Base-by-base conservation (phyloP, 768 basidiomycete species). In the Lentinula detonsa region DNA sequence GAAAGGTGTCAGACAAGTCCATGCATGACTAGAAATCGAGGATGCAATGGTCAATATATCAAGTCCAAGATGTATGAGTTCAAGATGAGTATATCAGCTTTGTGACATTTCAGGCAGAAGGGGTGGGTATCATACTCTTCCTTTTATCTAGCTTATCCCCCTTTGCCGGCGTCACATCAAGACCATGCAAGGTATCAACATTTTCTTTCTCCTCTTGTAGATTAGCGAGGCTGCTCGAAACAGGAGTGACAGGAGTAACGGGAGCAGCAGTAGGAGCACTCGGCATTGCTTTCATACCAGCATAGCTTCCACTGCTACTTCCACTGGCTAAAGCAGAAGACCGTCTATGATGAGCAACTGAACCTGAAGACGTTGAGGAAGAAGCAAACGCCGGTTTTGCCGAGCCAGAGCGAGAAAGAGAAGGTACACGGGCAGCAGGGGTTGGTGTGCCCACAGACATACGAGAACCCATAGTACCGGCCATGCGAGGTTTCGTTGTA, bases 161-260 rank as follows among this genome's bases (percentile, higher is more conserved):
- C 57, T 23, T 59, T 18, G 33, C 56, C 49, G 28, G 61, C 42
- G 57, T 58, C 42, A 13, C 46, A 62, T 61, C 48, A 49, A n/a
- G 8, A 9, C 9, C 3, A 23, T 48, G 46, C 46, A 48, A n/a
- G 46, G 34, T 50, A 61, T 75, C 74, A 59, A 81, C 68, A 64
- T 87, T 87, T 73, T 86, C 85, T 72, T 86, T 87, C 68, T 86
- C 85, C 37, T 72, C 66, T 69, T 81, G 80, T 10, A 73, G 69
- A 31, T 74, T 65, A 62, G 37, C 40, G 7, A 56, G 40, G 11
- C n/a, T 35, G 23, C 76, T 81, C 15, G 77, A 71, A 48, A 72
- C 68, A 9, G 75, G 74, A 59, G 74, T 78, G 45, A 23, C 5
- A 46, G 45, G 45, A 23, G 8, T 18, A 3, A 18, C 18, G 7